Base-by-base conservation (phyloP, 2,329 filamentous ascomycete species). In the Trichoderma breve region DNA sequence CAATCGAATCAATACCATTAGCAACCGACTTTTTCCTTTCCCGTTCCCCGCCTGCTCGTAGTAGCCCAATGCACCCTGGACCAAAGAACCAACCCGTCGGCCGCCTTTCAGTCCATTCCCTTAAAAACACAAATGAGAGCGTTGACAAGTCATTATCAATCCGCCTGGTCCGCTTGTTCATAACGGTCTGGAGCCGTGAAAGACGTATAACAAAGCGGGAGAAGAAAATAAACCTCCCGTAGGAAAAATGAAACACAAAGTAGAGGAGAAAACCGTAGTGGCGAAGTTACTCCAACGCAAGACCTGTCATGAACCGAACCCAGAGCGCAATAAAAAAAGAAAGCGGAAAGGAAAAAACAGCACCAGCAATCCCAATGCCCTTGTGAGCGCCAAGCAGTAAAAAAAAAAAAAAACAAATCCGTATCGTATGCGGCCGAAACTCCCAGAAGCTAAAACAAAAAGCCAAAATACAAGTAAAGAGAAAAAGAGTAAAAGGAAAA, bases 171-270 rank as follows among this genome's bases (percentile, higher is more conserved):
- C 57, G 47, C 65, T 63, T 63, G 64, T 61, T 67, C 71, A 57
- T 57, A 51, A 67, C 71, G 71, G 71, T 69, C 64, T 72, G 71
- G 63, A 66, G 71, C 71, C 71, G 64, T 66, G 24, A 47, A 24
- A 72, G 57, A 67, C 62, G 24, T 69, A 39, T 57, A 69, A 57
- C 63, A 60, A 58, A 64, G 61, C 34, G 55, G 53, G 34, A 36
- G 47, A 66, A 57, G 15, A 62, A 53, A 30, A 15, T 5, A 51
- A 66, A 51, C 28, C 57, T 53, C 47, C 57, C 47, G 30, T 34
- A 51, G n/a, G 30, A 32, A 32, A 63, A 63, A 63, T 39, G n/a
- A 57, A 65, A 43, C 62, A 47, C 70, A 66, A 63, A 64, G 51
- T 53, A 53, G 47, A 64, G 24, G 28, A 71, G 62, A 62, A 36